Conservation (phyloP, 2,329 filamentous ascomycete species). For the Diaporthe longicolla region DNA sequence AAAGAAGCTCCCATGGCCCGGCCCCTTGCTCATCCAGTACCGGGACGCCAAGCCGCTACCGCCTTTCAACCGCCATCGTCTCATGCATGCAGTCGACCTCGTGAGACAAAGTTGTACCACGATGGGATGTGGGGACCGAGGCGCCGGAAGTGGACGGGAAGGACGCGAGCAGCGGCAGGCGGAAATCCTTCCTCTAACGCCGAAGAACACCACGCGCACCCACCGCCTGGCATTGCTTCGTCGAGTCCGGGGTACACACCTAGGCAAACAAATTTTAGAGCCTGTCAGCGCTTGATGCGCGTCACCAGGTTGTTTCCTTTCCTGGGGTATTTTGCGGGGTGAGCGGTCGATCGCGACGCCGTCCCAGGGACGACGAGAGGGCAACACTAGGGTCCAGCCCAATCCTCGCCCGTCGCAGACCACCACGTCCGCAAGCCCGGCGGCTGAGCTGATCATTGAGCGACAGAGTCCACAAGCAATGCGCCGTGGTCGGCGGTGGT, state of each 20-base stretch:
- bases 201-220: conserved; percentile 19
- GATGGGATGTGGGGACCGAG: conserved; percentile 37
- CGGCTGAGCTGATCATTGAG: not conserved
- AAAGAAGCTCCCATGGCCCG: conserved; percentile 26
- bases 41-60: conserved; percentile 39
- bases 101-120: conserved; percentile 36
- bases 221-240: not conserved
- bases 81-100: conserved; percentile 35
- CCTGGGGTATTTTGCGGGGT: conserved; percentile 28
- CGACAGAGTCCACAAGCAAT: not conserved
- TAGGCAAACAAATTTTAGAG: conserved; percentile 1
- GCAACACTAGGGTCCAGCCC: not conserved
- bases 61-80: conserved; percentile 31
- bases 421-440: not conserved
- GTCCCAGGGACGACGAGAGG: not conserved
- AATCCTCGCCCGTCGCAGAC: not conserved
- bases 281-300: conserved; percentile 15
- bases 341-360: not conserved
- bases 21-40: conserved; percentile 27
- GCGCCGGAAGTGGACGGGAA: conserved; percentile 24
- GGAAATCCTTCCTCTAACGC: conserved; percentile 18
- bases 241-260: conserved; percentile 29
- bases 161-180: conserved; percentile 28
- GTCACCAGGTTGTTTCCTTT: conserved; percentile 1
- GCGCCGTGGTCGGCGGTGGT: not conserved